Percentiles rank a stretch among this genome's conserved stretches.
These are phyloP conservation scores for Exophiala aquamarina DNA, from an alignment of 2,329 filamentous ascomycete species.

Conservation along the genomic window DNA sequence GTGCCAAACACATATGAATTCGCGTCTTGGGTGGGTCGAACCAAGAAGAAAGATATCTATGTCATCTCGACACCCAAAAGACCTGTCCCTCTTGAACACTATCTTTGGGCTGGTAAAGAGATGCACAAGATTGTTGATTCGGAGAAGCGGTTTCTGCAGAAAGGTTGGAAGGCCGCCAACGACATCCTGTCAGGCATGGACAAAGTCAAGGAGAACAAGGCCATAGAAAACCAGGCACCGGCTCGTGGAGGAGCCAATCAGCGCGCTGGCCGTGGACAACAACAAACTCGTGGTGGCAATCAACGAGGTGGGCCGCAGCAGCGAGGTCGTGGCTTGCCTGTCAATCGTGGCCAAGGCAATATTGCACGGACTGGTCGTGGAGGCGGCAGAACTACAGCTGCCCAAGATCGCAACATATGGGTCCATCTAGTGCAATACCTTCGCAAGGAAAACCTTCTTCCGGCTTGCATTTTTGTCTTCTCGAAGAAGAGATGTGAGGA, in stretches of 20 bases:
- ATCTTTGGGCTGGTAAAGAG: conserved; percentile 88
- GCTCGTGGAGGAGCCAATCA: conserved; percentile 46
- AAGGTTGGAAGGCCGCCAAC: conserved; percentile 93
- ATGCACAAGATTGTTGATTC: conserved; percentile 94
- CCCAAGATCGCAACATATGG: conserved; percentile 95
- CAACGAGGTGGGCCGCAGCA: conserved; percentile 54
- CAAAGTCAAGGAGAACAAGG: conserved; percentile 63
- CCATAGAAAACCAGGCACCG: conserved; percentile 43
- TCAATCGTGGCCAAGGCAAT: conserved; percentile 69
- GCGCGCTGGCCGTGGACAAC: conserved; percentile 52
- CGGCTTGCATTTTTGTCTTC: conserved; percentile 96
- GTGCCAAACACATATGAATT: conserved; percentile 98
- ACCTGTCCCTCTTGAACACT: conserved; percentile 92
- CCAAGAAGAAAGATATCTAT: conserved; percentile 98
- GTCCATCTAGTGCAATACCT: conserved; percentile 92
- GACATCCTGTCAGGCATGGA: conserved; percentile 77
- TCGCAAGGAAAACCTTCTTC: conserved; percentile 80
- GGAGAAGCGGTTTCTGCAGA: conserved; percentile 87
- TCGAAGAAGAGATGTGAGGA: conserved; percentile 98
- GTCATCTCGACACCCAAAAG: conserved; percentile 97
- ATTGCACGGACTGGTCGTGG: conserved; percentile 86
- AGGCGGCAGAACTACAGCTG: conserved; percentile 82
- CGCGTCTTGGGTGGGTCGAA: conserved; percentile 95
- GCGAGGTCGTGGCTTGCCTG: conserved; percentile 53
- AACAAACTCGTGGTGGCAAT: conserved; percentile 55